phyloP scores from a whole-genome alignment of 2,329 filamentous ascomycete genomes.

The Bipolaris cookei region DNA sequence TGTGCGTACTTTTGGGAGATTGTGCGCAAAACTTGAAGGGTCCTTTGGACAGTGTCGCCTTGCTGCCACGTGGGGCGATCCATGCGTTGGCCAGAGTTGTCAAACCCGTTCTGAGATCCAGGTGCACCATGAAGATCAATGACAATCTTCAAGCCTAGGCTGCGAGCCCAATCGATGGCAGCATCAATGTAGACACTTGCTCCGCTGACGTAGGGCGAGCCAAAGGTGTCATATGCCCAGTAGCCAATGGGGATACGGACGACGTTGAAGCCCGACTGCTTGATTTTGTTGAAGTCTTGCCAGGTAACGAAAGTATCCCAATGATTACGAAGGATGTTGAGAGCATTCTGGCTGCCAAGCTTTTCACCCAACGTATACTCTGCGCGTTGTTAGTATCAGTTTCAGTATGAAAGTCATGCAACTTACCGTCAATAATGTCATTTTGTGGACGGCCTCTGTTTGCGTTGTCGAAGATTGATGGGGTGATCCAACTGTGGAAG shows the following conservation, averaged over 20 bases:
- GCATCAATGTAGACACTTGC: slow-evolving; percentile 61
- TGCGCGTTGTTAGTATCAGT: neutral
- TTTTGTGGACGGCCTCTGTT: slow-evolving; percentile 32
- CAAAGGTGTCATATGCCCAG: slow-evolving; percentile 63
- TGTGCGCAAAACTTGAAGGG: slow-evolving; percentile 62
- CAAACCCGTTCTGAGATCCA: slow-evolving; percentile 66
- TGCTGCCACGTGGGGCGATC: slow-evolving; percentile 54
- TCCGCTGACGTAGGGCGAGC: slow-evolving; percentile 59
- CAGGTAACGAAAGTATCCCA: slow-evolving; percentile 60
- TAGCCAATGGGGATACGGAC: slow-evolving; percentile 66
- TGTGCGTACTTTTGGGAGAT: slow-evolving; percentile 65
- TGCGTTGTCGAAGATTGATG: slow-evolving; percentile 58
- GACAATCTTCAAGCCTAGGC: slow-evolving; percentile 61
- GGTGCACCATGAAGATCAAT: slow-evolving; percentile 66
- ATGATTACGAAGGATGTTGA: slow-evolving; percentile 55
- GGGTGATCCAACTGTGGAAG: slow-evolving; percentile 60
- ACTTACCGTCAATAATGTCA: slow-evolving; percentile 51
- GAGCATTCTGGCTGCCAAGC: slow-evolving; percentile 56
- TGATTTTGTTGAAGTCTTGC: slow-evolving; percentile 63
- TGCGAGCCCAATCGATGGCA: slow-evolving; percentile 63
- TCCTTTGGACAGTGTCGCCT: slow-evolving; percentile 58
- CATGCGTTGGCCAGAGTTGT: slow-evolving; percentile 64
- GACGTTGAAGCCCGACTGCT: slow-evolving; percentile 63
- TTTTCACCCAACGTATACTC: slow-evolving; percentile 60
- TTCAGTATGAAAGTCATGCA: neutral